Conservation (phyloP, 2,329 filamentous ascomycete species). For the Fusarium agapanthi region DNA sequence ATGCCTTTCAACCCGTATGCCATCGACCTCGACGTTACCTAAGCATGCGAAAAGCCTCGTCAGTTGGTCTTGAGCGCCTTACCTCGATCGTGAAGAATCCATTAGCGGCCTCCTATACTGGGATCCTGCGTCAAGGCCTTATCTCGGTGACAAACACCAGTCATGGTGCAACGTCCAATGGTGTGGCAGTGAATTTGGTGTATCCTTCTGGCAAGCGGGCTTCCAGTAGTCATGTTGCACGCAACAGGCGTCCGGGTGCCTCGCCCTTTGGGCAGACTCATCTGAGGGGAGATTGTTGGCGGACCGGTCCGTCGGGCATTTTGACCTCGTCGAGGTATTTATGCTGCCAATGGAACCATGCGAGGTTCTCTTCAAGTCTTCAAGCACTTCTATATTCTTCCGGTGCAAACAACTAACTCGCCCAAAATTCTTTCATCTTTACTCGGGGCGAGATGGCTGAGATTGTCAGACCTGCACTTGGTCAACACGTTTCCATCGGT, state of each 20-base stretch:
- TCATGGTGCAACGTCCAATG: neutral
- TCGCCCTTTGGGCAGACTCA: neutral
- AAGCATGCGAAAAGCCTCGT: neutral
- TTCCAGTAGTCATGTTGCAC: neutral
- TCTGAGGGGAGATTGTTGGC: too few species aligned
- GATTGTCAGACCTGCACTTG: neutral
- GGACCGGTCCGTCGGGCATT: neutral
- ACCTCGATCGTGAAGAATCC: neutral
- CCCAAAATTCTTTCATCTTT: rapidly evolving
- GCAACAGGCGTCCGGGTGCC: too few species aligned
- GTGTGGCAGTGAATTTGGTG: neutral
- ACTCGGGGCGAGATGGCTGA: neutral
- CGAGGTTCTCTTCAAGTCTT: too few species aligned
- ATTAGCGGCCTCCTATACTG: neutral
- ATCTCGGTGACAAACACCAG: neutral
- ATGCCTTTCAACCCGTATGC: neutral
- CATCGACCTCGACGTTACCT: neutral
- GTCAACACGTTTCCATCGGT: constrained; percentile 11
- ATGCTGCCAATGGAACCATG: neutral
- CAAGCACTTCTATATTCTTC: neutral
- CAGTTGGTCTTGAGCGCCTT: rapidly evolving
- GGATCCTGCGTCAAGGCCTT: neutral
- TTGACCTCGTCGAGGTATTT: neutral
- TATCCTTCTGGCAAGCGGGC: neutral
- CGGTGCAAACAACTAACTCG: too few species aligned